Evolutionary conservation across 495 filamentous ascomycete genomes (phyloP), one percentile per base, ranked within the genome.

Genomic region (Hyaloscypha hepaticicola): DNA sequence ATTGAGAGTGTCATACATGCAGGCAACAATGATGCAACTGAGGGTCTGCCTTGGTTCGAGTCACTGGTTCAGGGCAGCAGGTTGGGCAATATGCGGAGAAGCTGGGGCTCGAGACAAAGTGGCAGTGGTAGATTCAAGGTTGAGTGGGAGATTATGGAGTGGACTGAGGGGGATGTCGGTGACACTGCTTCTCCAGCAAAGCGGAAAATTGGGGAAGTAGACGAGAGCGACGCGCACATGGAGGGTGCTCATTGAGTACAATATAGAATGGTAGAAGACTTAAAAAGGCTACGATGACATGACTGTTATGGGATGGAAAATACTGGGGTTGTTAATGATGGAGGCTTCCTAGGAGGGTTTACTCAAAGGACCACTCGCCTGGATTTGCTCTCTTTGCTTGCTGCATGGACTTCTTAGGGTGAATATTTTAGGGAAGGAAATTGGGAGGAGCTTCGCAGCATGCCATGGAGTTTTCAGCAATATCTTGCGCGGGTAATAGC

Each of bases 81-180:
- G 49, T 74, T 96, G 34, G 91, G 90, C 12, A 82, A 76, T 22
- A 74, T 93, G 70, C 87, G 86, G 73, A 76, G 83, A 63, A 76
- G 79, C 67, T 83, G 81, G 70, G 86, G 88, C 26, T 80, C 82
- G 1, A 75, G 79, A 52, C 76, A 77, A 25, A 70, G 75, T 33
- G 77, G 74, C 57, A 84, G 89, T 72, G 85, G 87, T 11, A 78
- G 76, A 16, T 82, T 82, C 16, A 83, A 77, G 28, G 81, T 95
- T 41, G 89, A 94, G 70, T 96, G 91, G 89, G 92, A 96, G 75
- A 79, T 97, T 64, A 82, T 86, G 49, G 93, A 97, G 74, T 92
- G 85, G 83, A 83, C 81, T 45, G 85, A 82, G 60, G 85, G 81
- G 55, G 85, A 81, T 45, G 79, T 77, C n/a, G 76, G 68, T 48